phyloP scores from a whole-genome alignment of 345 rosid genomes.

The Dipteronia dyeriana region DNA sequence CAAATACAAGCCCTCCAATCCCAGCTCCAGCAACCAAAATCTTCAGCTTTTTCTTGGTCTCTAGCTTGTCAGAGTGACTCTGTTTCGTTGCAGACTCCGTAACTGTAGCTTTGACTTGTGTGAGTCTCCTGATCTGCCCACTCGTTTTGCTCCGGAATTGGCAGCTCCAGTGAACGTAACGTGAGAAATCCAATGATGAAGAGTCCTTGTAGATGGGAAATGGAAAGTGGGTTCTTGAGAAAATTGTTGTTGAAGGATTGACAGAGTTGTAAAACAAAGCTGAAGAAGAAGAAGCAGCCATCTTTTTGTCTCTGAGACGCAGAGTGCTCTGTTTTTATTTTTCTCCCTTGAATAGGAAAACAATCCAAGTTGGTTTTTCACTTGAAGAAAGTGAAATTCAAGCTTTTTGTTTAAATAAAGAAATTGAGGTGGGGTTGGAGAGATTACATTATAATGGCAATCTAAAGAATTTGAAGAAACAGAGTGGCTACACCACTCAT shows the following conservation, averaged over 20 bases:
- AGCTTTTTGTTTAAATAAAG: neutral
- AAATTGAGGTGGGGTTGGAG: neutral
- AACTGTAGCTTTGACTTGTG: constrained; percentile 47
- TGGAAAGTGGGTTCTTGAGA: constrained; percentile 52
- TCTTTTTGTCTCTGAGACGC: constrained; percentile 21
- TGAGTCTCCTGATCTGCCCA: constrained; percentile 22
- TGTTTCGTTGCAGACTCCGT: constrained; percentile 27
- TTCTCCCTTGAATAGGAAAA: neutral
- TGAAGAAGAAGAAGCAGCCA: constrained; percentile 50
- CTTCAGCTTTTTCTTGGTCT: constrained; percentile 46
- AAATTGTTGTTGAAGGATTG: constrained; percentile 47
- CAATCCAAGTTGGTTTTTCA: neutral
- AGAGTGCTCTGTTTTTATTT: neutral
- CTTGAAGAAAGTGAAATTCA: neutral
- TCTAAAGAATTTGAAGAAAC: constrained; percentile 17
- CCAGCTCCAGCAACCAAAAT: constrained; percentile 92
- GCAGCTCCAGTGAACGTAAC: constrained; percentile 28
- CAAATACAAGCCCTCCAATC: constrained; percentile 85
- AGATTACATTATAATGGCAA: constrained; percentile 17
- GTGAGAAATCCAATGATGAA: constrained; percentile 41
- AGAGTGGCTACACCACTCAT: constrained; percentile 26
- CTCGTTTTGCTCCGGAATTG: constrained; percentile 31
- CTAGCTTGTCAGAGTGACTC: constrained; percentile 5
- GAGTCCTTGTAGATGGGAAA: constrained; percentile 33
- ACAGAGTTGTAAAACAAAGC: constrained; percentile 51